Conservation (phyloP, 495 filamentous ascomycete species). For the Cudoniella acicularis region DNA sequence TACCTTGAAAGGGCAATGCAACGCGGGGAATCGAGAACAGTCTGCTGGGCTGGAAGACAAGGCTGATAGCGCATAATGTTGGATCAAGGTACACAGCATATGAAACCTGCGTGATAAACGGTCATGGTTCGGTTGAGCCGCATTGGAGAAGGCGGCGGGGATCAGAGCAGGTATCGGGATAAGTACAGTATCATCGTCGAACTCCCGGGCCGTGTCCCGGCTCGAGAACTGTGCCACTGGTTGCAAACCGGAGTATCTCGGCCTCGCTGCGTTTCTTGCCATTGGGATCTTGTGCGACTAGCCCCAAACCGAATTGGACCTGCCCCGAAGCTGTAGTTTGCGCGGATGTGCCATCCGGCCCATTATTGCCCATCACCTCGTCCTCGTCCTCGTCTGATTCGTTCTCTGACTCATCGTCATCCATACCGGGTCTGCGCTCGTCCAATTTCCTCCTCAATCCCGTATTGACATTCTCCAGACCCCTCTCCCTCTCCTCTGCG, state of each 20-base stretch:
- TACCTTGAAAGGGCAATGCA: not conserved
- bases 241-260: conserved; percentile 51
- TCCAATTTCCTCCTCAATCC: conserved; percentile 58
- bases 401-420: conserved; percentile 48
- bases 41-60: too few species aligned
- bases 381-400: conserved; percentile 31
- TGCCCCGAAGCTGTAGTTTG: conserved; percentile 35
- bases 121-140: too few species aligned
- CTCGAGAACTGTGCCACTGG: conserved; percentile 38
- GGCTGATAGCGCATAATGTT: too few species aligned
- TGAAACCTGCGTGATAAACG: too few species aligned
- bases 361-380: conserved; percentile 33
- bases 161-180: too few species aligned
- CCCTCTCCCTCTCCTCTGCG: conserved; percentile 60
- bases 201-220: not conserved
- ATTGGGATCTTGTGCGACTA: conserved; percentile 30
- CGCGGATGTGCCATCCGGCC: conserved; percentile 42
- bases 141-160: too few species aligned
- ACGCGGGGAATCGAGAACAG: not conserved
- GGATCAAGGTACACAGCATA: too few species aligned
- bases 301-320: conserved; percentile 37
- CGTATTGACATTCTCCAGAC: conserved; percentile 67
- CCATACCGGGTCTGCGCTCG: conserved; percentile 21
- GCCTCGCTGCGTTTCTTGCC: conserved; percentile 27
- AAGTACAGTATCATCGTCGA: not conserved